Percentiles rank a stretch among this genome's conserved stretches.
Evolutionary conservation across 495 filamentous ascomycete genomes (phyloP).

Genomic region (Diplogelasinospora grovesii): DNA sequence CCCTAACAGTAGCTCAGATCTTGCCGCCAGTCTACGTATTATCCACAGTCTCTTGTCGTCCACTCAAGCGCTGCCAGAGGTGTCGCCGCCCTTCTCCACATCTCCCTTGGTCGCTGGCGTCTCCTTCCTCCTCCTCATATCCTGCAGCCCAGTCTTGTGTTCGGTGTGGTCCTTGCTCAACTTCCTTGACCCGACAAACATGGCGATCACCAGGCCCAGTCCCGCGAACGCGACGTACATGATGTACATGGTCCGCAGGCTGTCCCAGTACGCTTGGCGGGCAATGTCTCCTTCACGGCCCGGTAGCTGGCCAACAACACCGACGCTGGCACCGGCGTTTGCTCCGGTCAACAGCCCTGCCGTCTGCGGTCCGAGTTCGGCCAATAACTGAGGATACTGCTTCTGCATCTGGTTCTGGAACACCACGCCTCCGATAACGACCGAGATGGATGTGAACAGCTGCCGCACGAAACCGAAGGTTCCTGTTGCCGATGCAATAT

Average conservation of each 20-base stretch:
- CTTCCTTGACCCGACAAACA: conserved; percentile 48
- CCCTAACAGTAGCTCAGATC: too few relatives aligned
- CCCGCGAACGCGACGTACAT: conserved; percentile 51
- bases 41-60: too few relatives aligned
- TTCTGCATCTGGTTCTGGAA: conserved; percentile 60
- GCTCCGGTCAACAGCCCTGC: conserved; percentile 39
- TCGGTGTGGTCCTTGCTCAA: conserved; percentile 55
- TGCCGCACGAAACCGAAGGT: conserved; percentile 71
- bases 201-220: conserved; percentile 46
- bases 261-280: conserved; percentile 47
- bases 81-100: neutral
- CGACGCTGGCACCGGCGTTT: conserved; percentile 54
- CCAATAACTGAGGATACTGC: conserved; percentile 30
- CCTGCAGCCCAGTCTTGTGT: conserved; percentile 55
- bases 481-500: conserved; percentile 71
- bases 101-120: neutral
- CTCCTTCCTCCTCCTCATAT: conserved; percentile 26
- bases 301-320: conserved; percentile 45
- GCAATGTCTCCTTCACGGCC: conserved; percentile 42
- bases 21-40: too few relatives aligned
- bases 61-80: too few relatives aligned
- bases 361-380: conserved; percentile 35
- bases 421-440: conserved; percentile 75
- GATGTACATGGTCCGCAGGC: conserved; percentile 63
- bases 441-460: conserved; percentile 61